Evolutionary conservation across 164 flowering plant genomes (phyloP), one percentile per base, ranked within the genome.

Genomic region (Dillenia suffruticosa): DNA sequence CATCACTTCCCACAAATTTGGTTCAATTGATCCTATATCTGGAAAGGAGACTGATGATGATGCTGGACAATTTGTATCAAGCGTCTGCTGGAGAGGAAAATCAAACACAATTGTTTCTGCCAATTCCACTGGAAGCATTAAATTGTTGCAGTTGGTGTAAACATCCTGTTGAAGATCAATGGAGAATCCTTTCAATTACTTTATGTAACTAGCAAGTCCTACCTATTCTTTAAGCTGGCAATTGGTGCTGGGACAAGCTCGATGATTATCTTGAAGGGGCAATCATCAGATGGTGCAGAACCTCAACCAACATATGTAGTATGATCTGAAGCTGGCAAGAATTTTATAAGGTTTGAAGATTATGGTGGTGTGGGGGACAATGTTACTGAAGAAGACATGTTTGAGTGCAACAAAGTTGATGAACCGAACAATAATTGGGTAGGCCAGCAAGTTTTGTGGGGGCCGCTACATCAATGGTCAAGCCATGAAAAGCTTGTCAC

Each of bases 81-180:
- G 96, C 74, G 96, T 94, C 40, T 94, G 97, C 68, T 94, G 97
- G 94, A 84, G 84, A 73, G 76, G 75, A 53, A 89, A 86, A 61
- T 86, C 99, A 45, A 81, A 86, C 76, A 85, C 71, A 81, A 68
- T 89, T 51, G 81, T 91, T 64, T 88, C 96, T 56, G 97, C 99
- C 61, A 94, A 88, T 68, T 89, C 99, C 68, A 80, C 74, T 51
- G 99, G 99, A 47, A 81, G 85, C 68, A 86, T 94, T 49, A 94
- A 94, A 76, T 79, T 86, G 61, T 70, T 94, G 67, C 82, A 87
- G 76, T 68, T 91, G 86, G 85, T 93, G 57, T 88, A 77, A 79
- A 65, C 47, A 43, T 10, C 55, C 44, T 49, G 22, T 66, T 22
- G 45, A 55, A 46, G 45, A 57, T 32, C 2, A 47, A 46, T 40